Conservation (phyloP, 169 alveolate species). For the Perkinsus olseni region DNA sequence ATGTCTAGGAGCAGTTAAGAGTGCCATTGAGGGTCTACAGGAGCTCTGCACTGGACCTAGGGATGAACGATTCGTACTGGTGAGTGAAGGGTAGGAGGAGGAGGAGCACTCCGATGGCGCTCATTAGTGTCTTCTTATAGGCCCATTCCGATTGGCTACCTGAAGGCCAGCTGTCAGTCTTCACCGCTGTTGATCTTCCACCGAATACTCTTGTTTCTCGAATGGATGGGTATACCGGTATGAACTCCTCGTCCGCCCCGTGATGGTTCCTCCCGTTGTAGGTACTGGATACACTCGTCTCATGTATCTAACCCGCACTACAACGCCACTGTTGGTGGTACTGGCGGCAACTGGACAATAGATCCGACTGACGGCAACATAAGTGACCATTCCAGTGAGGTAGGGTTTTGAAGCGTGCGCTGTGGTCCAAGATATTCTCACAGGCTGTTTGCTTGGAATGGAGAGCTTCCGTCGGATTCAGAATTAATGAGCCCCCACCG, state of each 20-base stretch:
- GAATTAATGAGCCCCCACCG: background rate
- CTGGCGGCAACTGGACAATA: background rate
- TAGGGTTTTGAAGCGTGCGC: too few relatives aligned
- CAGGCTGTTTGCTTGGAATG: background rate
- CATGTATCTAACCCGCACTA: background rate
- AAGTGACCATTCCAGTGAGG: too few relatives aligned
- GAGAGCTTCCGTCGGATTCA: background rate
- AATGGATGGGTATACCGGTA: background rate
- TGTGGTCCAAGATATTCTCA: too few relatives aligned
- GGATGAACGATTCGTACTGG: background rate
- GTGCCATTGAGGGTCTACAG: background rate
- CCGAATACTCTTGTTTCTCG: background rate
- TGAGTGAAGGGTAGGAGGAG: too few relatives aligned
- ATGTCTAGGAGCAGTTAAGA: background rate
- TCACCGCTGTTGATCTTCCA: background rate
- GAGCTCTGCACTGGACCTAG: background rate
- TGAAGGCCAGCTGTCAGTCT: background rate
- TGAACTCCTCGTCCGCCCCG: background rate
- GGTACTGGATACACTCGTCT: background rate
- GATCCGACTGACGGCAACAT: background rate
- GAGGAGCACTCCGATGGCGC: too few relatives aligned
- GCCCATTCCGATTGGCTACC: background rate
- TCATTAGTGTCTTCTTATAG: too few relatives aligned
- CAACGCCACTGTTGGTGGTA: background rate
- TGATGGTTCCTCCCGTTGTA: background rate